These are phyloP conservation scores for Clonostachys sp. DNA, from an alignment of 2,329 filamentous ascomycete genomes.

Conservation along the genomic window DNA sequence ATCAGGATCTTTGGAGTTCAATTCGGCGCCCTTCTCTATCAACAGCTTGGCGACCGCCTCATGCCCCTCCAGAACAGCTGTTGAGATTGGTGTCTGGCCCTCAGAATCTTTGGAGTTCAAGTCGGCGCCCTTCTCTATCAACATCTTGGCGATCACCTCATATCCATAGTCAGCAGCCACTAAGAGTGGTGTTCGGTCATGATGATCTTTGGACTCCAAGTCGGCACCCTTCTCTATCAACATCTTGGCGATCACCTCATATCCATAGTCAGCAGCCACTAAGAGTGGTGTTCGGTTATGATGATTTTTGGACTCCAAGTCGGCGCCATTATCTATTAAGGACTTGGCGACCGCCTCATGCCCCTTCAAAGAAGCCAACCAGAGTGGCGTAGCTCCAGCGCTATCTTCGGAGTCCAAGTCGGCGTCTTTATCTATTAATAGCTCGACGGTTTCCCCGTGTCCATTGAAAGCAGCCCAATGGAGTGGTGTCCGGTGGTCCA, in stretches of 20 bases:
- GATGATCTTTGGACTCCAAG: background rate
- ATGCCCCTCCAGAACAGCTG: background rate
- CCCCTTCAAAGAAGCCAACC: background rate
- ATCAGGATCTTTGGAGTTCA: background rate
- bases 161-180: background rate
- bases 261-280: background rate
- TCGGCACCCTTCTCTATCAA: background rate
- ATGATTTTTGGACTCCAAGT: background rate
- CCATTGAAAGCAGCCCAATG: constrained; percentile 2
- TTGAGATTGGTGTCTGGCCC: background rate
- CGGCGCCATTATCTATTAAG: background rate
- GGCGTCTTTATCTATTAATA: background rate
- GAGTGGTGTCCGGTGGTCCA: background rate
- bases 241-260: constrained; percentile 3
- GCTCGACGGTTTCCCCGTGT: background rate
- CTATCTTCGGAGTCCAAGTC: background rate
- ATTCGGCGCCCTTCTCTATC: constrained; percentile 4
- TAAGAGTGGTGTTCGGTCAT: background rate
- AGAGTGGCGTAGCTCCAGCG: background rate
- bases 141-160: background rate
- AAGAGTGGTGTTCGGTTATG: background rate
- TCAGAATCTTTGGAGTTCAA: constrained; percentile 1
- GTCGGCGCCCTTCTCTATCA: constrained; percentile 3
- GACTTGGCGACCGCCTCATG: background rate
- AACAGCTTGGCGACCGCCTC: background rate